Evolutionary conservation across 257 asterid genomes (phyloP).

Genomic region (Coffea canephora): DNA sequence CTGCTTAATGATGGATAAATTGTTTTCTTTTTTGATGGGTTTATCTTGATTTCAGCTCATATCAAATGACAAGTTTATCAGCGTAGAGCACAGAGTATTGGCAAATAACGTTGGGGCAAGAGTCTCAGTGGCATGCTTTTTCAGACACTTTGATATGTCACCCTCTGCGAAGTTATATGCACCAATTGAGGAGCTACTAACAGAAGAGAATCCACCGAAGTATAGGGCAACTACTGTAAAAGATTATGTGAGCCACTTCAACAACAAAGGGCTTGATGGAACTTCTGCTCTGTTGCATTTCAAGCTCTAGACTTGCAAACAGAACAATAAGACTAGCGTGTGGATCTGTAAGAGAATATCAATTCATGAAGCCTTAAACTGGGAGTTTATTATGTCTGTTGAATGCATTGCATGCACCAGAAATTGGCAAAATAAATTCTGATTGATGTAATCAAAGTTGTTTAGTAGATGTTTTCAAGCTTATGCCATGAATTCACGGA

Average conservation of each 20-base stretch:
- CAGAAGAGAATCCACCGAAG: conserved; percentile 52
- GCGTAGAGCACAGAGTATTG: conserved; percentile 54
- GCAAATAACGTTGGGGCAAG: conserved; percentile 59
- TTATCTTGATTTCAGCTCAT: conserved; percentile 35
- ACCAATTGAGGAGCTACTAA: conserved; percentile 53
- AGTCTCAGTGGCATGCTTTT: conserved; percentile 65
- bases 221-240: conserved; percentile 54
- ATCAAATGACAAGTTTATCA: conserved; percentile 58
- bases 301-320: conserved; percentile 30
- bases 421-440: too few relatives aligned
- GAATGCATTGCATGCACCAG: too few relatives aligned
- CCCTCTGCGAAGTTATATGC: conserved; percentile 41
- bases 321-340: too few relatives aligned
- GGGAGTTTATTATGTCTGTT: too few relatives aligned
- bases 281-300: conserved; percentile 44
- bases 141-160: conserved; percentile 29
- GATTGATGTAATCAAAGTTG: too few relatives aligned
- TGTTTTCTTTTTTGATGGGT: too few relatives aligned
- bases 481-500: too few relatives aligned
- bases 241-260: conserved; percentile 34
- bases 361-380: too few relatives aligned
- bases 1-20: too few relatives aligned
- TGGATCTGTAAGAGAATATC: too few relatives aligned
- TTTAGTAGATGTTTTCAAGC: too few relatives aligned
- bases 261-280: conserved; percentile 56